These are phyloP conservation scores for Vitis rupestris DNA, from an alignment of 164 flowering plant species.

Conservation along the genomic window DNA sequence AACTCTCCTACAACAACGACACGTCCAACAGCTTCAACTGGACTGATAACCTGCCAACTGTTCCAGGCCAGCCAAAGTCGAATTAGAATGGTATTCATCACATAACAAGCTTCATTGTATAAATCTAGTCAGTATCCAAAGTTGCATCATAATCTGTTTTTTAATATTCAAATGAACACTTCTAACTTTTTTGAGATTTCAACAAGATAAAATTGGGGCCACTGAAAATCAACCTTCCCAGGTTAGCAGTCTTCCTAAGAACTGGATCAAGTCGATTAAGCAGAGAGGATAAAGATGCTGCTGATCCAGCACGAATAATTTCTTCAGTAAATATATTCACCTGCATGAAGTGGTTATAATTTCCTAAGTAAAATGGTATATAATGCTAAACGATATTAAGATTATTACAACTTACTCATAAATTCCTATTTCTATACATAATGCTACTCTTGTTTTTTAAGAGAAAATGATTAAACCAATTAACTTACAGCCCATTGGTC, in stretches of 20 bases:
- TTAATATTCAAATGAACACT: background rate
- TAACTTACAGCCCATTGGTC: slow-evolving; percentile 84
- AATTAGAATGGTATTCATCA: slow-evolving; percentile 20
- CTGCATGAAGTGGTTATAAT: slow-evolving; percentile 41
- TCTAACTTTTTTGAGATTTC: slow-evolving; percentile 3
- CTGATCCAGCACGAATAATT: slow-evolving; percentile 96
- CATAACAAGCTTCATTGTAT: background rate
- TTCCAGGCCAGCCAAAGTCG: slow-evolving; percentile 23
- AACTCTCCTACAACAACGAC: slow-evolving; percentile 84
- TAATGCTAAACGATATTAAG: too few species aligned
- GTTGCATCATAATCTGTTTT: too few species aligned
- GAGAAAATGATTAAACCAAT: background rate
- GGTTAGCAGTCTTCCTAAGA: slow-evolving; percentile 80
- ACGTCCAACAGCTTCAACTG: slow-evolving; percentile 86
- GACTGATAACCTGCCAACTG: slow-evolving; percentile 99
- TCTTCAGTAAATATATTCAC: slow-evolving; percentile 92
- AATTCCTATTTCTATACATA: too few species aligned
- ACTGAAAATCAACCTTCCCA: slow-evolving; percentile 70
- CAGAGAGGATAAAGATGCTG: slow-evolving; percentile 88
- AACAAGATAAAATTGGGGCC: slow-evolving; percentile 4
- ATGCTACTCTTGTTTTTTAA: background rate
- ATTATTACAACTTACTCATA: too few species aligned
- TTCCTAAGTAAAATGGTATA: background rate
- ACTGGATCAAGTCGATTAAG: slow-evolving; percentile 94
- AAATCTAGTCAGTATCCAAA: background rate